Base-by-base conservation (phyloP, 2,329 filamentous ascomycete species). In the Cryphonectria radicalis region DNA sequence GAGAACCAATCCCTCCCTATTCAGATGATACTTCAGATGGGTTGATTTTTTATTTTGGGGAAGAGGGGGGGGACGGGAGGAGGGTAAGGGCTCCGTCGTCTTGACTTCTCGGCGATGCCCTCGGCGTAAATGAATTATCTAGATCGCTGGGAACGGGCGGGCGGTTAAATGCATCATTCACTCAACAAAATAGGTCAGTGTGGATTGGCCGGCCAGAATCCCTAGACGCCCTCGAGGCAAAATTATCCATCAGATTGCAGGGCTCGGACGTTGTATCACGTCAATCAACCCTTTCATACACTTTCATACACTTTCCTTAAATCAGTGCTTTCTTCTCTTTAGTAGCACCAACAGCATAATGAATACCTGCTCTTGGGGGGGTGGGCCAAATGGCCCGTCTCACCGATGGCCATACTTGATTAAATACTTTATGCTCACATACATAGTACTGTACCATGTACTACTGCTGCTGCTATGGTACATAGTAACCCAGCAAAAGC, bases 351-450 rank as follows among this genome's bases (percentile, higher is more conserved):
- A 50, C 46, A 50, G 42, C 42, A 43, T n/a, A n/a, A 11, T 11
- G 8, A 50, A 50, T 17, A 28, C 11, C 25, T 25, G 11, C 13
- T 25, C 25, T 57, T 5, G 28, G 28, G 28, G 28, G 0, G 32
- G 53, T 32, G 14, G n/a, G 59, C 59, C 35, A 62, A n/a, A 32
- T 37, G 59, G 35, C 59, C 59, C 59, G 35, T 62, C 59, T 62
- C 2, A 11, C 59, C 35, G 22, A 14, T 50, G 57, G 19, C 59
- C 32, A 62, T 22, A 40, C 19, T 8, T 50, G 10, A n/a, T 50
- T 11, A 22, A 50, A 11, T 40, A 13, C 1, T 32, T 32, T 32
- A 50, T 25, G 59, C 59, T 40, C n/a, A 59, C 37, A 40, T 37
- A 37, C 37, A 7, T 37, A 37, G 37, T 37, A 10, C 37, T 37